Percentiles rank a stretch among this genome's conserved stretches.
These are phyloP conservation scores for Cladochytrium replicatum DNA, from an alignment of 192 early-diverging fungal genomes.

Conservation along the genomic window DNA sequence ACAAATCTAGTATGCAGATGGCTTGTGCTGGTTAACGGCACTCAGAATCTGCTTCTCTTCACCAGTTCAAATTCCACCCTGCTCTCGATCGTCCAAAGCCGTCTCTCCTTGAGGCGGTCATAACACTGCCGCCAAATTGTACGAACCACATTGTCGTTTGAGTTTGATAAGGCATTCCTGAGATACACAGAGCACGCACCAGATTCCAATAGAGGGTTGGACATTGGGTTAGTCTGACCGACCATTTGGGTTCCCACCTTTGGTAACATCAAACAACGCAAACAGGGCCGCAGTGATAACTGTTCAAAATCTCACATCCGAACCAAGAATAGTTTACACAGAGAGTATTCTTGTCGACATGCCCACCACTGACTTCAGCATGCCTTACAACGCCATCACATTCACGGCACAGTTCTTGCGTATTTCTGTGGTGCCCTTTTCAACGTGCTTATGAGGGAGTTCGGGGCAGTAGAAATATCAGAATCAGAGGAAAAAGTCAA, in stretches of 20 bases:
- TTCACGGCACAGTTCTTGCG: slow-evolving; percentile 88
- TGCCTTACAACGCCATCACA: slow-evolving; percentile 99
- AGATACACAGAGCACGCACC: slow-evolving; percentile 95
- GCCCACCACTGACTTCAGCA: slow-evolving; percentile 95
- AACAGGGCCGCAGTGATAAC: slow-evolving; percentile 5
- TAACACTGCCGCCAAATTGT: slow-evolving; percentile 60
- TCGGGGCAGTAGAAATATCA: too few species aligned
- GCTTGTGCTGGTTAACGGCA: background rate
- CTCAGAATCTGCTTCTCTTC: background rate
- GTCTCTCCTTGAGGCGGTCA: slow-evolving; percentile 59
- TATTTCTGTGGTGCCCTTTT: slow-evolving; percentile 94
- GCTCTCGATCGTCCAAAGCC: slow-evolving; percentile 76
- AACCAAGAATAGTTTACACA: slow-evolving; percentile 53
- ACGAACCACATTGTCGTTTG: slow-evolving; percentile 57
- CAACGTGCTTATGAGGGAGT: slow-evolving; percentile 43
- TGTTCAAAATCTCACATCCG: slow-evolving; percentile 2
- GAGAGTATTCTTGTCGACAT: slow-evolving; percentile 79
- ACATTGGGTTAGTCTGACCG: slow-evolving; percentile 48
- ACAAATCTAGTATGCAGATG: background rate
- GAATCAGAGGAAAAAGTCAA: too few species aligned
- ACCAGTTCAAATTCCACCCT: slow-evolving; percentile 46
- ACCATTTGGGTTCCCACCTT: slow-evolving; percentile 1
- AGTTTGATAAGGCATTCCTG: slow-evolving; percentile 86
- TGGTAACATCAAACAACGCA: background rate
- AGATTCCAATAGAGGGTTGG: slow-evolving; percentile 93